Evolutionary conservation across 768 basidiomycete species (phyloP).

Genomic region (Auricularia cornea): DNA sequence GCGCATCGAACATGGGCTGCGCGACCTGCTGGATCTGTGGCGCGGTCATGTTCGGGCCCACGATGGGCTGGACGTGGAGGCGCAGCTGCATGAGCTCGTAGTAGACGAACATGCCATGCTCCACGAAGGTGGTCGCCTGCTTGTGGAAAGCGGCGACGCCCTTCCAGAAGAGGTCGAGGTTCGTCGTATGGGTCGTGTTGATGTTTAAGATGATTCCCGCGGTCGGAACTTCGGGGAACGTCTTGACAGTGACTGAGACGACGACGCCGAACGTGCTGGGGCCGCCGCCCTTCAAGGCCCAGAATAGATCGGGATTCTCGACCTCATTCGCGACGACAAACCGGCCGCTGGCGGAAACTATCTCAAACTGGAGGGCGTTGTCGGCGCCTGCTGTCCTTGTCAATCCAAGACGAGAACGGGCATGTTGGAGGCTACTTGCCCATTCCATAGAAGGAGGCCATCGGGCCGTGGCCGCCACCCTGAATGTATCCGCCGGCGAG

Average conservation of each 20-base stretch:
- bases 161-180: not conserved
- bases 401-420: not conserved
- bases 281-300: conserved; percentile 15
- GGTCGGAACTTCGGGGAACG: conserved; percentile 15
- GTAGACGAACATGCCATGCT: not conserved
- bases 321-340: conserved; percentile 19
- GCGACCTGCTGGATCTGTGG: not conserved
- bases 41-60: not conserved
- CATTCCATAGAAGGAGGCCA: conserved; percentile 9
- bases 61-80: not conserved
- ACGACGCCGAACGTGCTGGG: conserved; percentile 32
- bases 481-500: conserved; percentile 27
- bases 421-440: not conserved
- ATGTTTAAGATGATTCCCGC: not conserved
- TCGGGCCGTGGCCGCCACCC: conserved; percentile 21
- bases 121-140: not conserved
- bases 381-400: conserved; percentile 15
- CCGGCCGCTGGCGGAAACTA: conserved; percentile 24
- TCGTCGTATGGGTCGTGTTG: not conserved
- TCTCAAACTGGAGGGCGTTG: conserved; percentile 19
- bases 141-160: not conserved
- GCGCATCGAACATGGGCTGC: not conserved
- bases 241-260: conserved; percentile 27
- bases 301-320: conserved; percentile 19
- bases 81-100: not conserved